Evolutionary conservation across 768 basidiomycete genomes (phyloP), one percentile per base, ranked within the genome.

Genomic region (Lentinula detonsa): DNA sequence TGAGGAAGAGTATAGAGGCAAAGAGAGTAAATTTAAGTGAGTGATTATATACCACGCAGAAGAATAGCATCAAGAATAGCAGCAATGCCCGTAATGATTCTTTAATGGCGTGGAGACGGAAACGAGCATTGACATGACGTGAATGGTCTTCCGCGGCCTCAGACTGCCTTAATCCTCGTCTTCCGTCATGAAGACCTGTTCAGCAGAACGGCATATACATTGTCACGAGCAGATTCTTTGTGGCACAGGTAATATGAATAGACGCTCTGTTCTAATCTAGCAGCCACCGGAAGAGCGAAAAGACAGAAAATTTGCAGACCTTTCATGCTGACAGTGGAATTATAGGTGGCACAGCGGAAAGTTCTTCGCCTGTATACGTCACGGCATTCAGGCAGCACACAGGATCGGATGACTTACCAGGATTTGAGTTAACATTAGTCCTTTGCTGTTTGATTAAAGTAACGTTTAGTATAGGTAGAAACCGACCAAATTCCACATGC

Each of bases 1-100:
- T 60, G 70, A 60, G 69, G 63, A 65, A 66, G 53, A 53, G 46
- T 59, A 55, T 48, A 21, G 59, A 62, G 16, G 63, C 6, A 50
- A 56, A 18, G 35, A 42, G 54, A 49, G 6, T 5, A 13, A 21
- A n/a, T 11, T 13, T 13, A 10, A 39, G 42, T 43, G 31, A 59
- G 33, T 37, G 15, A 28, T 61, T 61, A 56, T 58, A 39, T 31
- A 52, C 31, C 23, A 48, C 18, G n/a, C 18, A 11, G 5, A 39
- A 18, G 33, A 74, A 67, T 66, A 58, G 40, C 45, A 59, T 39
- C 37, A 39, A 39, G 37, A 45, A 65, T 67, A 62, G 61, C 37
- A 50, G n/a, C 43, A n/a, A 5, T 48, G 34, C 42, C 42, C 42
- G 49, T 50, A 28, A 57, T 57, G 31, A 46, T 57, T 57, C 56